Evolutionary conservation across 2,329 filamentous ascomycete genomes (phyloP).

Genomic region (Trichoderma sp.): DNA sequence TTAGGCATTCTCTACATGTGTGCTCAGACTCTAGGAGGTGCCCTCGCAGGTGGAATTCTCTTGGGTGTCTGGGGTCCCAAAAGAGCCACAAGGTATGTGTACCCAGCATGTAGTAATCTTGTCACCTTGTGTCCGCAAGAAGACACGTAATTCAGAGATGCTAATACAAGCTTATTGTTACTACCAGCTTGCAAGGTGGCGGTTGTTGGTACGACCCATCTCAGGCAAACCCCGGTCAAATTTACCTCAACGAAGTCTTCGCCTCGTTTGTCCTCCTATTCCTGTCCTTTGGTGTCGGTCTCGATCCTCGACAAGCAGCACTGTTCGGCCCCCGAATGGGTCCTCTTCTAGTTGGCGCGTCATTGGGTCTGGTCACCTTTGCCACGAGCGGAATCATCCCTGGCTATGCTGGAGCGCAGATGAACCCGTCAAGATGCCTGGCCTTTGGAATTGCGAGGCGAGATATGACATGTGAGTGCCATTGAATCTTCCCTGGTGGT

Average conservation of each 20-base stretch:
- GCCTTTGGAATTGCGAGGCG: conserved; percentile 40
- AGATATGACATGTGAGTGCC: conserved; percentile 25
- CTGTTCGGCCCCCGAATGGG: conserved; percentile 49
- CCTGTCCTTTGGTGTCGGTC: conserved; percentile 50
- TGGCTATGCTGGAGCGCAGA: conserved; percentile 42
- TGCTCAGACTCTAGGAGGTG: conserved; percentile 44
- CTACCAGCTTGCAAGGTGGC: conserved; percentile 29
- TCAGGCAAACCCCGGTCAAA: conserved; percentile 37
- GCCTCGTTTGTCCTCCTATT: conserved; percentile 34
- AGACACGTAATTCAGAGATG: not conserved
- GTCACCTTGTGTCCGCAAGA: not conserved
- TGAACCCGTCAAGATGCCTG: conserved; percentile 47
- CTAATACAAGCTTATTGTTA: not conserved
- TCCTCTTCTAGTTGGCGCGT: conserved; percentile 46
- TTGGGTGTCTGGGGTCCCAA: conserved; percentile 34
- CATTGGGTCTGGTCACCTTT: conserved; percentile 37
- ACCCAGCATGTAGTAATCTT: not conserved
- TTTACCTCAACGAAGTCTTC: conserved; percentile 48
- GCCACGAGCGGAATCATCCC: conserved; percentile 37
- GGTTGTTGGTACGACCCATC: conserved; percentile 39
- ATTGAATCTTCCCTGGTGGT: not conserved
- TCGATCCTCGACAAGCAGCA: conserved; percentile 50
- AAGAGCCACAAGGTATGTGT: conserved; percentile 29
- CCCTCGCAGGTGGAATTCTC: conserved; percentile 43
- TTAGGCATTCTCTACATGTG: conserved; percentile 43